Evolutionary conservation across 768 basidiomycete genomes (phyloP).

Genomic region (Suillus hirtellus): DNA sequence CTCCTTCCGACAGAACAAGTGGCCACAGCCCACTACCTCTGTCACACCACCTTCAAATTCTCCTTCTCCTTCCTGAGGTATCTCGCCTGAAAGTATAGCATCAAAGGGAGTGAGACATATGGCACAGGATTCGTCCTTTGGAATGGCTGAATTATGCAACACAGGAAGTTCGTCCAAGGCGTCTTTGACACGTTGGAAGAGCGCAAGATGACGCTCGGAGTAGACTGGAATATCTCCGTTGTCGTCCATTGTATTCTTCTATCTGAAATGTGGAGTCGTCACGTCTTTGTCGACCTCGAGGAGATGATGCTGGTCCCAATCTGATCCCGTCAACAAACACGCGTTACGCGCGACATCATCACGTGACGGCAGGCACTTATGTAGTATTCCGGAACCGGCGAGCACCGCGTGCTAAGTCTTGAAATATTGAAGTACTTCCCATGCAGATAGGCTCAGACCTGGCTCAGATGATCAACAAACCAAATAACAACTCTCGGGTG

Average conservation of each 20-base stretch:
- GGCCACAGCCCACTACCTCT: slow-evolving; percentile 58
- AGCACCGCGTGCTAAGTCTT: neutral
- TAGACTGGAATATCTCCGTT: slow-evolving; percentile 19
- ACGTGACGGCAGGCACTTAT: slow-evolving; percentile 7
- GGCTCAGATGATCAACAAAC: neutral
- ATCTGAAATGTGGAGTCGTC: neutral
- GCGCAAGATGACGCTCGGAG: slow-evolving; percentile 15
- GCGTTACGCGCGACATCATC: slow-evolving; percentile 11
- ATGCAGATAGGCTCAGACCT: neutral
- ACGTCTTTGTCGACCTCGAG: slow-evolving; percentile 9
- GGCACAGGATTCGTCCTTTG: slow-evolving; percentile 58
- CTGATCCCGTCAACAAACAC: slow-evolving; percentile 21
- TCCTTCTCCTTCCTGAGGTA: slow-evolving; percentile 14
- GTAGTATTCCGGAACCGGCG: neutral
- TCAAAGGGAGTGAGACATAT: slow-evolving; percentile 63
- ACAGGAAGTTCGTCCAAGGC: slow-evolving; percentile 47
- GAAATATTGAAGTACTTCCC: neutral
- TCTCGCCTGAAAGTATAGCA: slow-evolving; percentile 37
- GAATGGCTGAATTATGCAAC: slow-evolving; percentile 39
- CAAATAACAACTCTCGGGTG: neutral
- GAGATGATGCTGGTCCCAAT: slow-evolving; percentile 3
- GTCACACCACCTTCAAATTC: slow-evolving; percentile 45
- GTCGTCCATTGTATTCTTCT: slow-evolving; percentile 14
- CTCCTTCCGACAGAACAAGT: slow-evolving; percentile 71
- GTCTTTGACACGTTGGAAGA: slow-evolving; percentile 32